Conservation (phyloP, 805 yeast genomes). For the Isabelozyma rhagii region DNA sequence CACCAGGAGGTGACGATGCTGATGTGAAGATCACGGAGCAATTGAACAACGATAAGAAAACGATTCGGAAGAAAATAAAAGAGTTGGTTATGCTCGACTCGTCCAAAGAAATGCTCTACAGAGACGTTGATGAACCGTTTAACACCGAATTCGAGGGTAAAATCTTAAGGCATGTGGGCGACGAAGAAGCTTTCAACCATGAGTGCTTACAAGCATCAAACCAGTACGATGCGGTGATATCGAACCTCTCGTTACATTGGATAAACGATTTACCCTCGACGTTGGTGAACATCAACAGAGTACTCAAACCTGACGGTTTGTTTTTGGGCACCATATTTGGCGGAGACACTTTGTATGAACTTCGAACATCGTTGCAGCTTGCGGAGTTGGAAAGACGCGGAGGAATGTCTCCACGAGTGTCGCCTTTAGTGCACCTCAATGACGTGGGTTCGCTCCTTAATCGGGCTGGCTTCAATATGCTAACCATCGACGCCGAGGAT, state of each 20-base stretch:
- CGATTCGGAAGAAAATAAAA: conserved; percentile 52
- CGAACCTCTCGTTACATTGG: conserved; percentile 80
- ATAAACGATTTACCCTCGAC: conserved; percentile 76
- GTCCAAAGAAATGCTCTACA: conserved; percentile 46
- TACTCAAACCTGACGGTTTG: conserved; percentile 76
- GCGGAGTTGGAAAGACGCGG: conserved; percentile 81
- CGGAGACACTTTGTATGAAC: conserved; percentile 81
- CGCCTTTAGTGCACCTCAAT: conserved; percentile 75
- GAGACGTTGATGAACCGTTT: conserved; percentile 44
- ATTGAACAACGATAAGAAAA: conserved; percentile 48
- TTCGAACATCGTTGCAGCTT: conserved; percentile 73
- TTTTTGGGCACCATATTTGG: conserved; percentile 80
- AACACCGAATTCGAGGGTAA: conserved; percentile 42
- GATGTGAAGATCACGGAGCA: conserved; percentile 40
- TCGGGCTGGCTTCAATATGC: conserved; percentile 72
- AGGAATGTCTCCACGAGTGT: conserved; percentile 75
- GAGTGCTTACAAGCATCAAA: conserved; percentile 32
- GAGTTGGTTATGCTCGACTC: conserved; percentile 67
- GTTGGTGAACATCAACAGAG: conserved; percentile 50
- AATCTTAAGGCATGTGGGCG: conserved; percentile 52
- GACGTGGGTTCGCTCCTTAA: conserved; percentile 74
- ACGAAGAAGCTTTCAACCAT: conserved; percentile 62
- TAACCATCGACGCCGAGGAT: conserved; percentile 83
- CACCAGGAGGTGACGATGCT: conserved; percentile 25
- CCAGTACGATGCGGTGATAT: conserved; percentile 66